A percentile compares a stretch with the other conserved stretches of the same genome.
Conservation (phyloP, 2,329 filamentous ascomycete genomes). For the Fusarium neocosmosporiellum region DNA sequence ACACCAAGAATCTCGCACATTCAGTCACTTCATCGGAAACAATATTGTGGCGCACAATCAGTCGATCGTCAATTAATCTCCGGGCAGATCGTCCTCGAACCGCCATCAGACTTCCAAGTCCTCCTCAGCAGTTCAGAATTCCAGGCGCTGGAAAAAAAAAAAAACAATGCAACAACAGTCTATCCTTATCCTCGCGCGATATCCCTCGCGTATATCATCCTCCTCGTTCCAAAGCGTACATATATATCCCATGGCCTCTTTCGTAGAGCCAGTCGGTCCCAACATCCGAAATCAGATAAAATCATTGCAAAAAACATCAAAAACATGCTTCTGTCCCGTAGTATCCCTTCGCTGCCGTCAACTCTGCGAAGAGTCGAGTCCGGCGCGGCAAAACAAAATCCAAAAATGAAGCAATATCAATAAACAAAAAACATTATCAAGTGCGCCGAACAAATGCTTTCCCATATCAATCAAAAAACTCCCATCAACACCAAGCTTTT, state of each 20-base stretch:
- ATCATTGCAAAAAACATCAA: constrained; percentile 15
- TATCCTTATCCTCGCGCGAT: constrained; percentile 24
- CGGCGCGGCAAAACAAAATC: constrained; percentile 27
- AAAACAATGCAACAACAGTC: constrained; percentile 20
- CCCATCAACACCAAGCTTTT: constrained; percentile 45
- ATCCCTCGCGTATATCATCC: constrained; percentile 16
- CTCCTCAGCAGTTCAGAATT: constrained; percentile 9
- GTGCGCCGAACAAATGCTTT: constrained; percentile 41
- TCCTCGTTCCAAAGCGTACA: constrained; percentile 19
- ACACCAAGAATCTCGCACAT: neutral
- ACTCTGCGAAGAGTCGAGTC: constrained; percentile 32
- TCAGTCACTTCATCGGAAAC: neutral
- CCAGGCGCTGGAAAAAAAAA: constrained; percentile 5
- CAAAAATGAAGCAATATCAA: constrained; percentile 23
- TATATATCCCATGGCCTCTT: constrained; percentile 15
- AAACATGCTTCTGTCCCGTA: constrained; percentile 36
- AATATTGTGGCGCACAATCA: neutral
- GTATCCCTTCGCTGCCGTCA: constrained; percentile 27
- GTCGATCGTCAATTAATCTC: constrained; percentile 34
- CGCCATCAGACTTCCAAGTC: constrained; percentile 25
- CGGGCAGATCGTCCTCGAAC: constrained; percentile 11
- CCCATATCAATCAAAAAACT: constrained; percentile 19
- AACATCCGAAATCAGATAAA: constrained; percentile 6
- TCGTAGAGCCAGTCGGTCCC: constrained; percentile 4
- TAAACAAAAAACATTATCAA: constrained; percentile 25